These are phyloP conservation scores for Oxyria digyna DNA, from an alignment of 148 eudicot genomes.

Conservation along the genomic window DNA sequence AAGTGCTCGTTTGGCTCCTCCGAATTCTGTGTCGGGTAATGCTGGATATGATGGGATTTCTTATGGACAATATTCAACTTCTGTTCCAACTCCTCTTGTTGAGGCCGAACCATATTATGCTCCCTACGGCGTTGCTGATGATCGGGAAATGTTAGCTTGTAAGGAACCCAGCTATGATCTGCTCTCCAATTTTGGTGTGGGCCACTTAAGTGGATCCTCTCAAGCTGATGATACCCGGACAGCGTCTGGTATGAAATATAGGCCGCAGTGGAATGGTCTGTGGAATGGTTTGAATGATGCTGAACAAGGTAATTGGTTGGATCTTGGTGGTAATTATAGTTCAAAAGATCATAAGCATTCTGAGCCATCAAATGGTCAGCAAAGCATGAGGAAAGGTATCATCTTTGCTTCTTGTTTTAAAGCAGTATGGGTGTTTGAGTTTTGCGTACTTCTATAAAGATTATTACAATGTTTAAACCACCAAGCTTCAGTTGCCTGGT, in stretches of 20 bases:
- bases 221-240: conserved; percentile 37
- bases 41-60: conserved; percentile 19
- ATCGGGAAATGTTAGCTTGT: conserved; percentile 20
- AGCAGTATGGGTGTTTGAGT: not conserved
- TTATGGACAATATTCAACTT: conserved; percentile 27
- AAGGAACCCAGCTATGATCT: conserved; percentile 29
- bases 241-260: conserved; percentile 26
- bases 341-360: conserved; percentile 22
- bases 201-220: conserved; percentile 20
- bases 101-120: conserved; percentile 40
- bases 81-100: conserved; percentile 14
- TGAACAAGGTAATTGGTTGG: conserved; percentile 29
- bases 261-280: conserved; percentile 33
- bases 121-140: conserved; percentile 26
- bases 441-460: not conserved
- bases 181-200: conserved; percentile 22
- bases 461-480: not conserved
- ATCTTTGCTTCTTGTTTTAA: not conserved
- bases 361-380: conserved; percentile 19
- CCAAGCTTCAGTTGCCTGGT: not conserved
- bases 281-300: conserved; percentile 34
- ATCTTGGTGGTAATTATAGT: conserved; percentile 24
- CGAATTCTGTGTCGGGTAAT: conserved; percentile 15
- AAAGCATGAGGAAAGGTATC: conserved; percentile 49
- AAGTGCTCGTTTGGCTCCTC: conserved; percentile 17